Percentiles rank a stretch among this genome's conserved stretches.
Evolutionary conservation across 345 rosid genomes (phyloP).

Genomic region (Aethionema arabicum): DNA sequence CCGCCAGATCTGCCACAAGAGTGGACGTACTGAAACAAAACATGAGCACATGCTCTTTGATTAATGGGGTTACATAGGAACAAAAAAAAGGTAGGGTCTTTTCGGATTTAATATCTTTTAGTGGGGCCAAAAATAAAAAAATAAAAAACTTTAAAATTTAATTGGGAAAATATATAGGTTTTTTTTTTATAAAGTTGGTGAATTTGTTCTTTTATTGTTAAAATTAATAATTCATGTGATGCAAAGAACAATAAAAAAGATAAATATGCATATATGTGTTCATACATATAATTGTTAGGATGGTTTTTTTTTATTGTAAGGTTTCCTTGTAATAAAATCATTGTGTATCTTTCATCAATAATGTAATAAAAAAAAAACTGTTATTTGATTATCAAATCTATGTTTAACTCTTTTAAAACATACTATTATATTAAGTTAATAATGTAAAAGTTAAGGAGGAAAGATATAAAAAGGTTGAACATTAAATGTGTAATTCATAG

Average conservation of each 20-base stretch:
- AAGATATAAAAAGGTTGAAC: too few species aligned
- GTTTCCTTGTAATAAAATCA: slow-evolving; percentile 36
- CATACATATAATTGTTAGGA: slow-evolving; percentile 32
- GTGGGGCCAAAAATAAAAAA: slow-evolving; percentile 17
- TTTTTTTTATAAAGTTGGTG: slow-evolving; percentile 9
- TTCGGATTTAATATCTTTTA: slow-evolving; percentile 29
- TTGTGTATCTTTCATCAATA: background rate
- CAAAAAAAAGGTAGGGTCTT: slow-evolving; percentile 24
- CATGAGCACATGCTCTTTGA: slow-evolving; percentile 21
- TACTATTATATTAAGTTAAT: too few species aligned
- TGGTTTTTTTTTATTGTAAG: slow-evolving; percentile 23
- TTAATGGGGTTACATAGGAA: slow-evolving; percentile 11
- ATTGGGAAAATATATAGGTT: slow-evolving; percentile 19
- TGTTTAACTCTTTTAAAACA: background rate
- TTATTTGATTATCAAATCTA: slow-evolving; percentile 9
- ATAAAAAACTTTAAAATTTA: slow-evolving; percentile 14
- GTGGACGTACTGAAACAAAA: slow-evolving; percentile 60
- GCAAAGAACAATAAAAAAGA: slow-evolving; percentile 26
- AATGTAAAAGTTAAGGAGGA: too few species aligned
- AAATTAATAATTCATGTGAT: slow-evolving; percentile 27
- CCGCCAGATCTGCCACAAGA: slow-evolving; percentile 61
- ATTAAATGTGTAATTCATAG: too few species aligned
- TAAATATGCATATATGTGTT: slow-evolving; percentile 25
- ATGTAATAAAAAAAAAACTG: slow-evolving; percentile 7
- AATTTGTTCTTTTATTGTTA: slow-evolving; percentile 32